Percentiles rank a stretch among this genome's conserved stretches.
These are phyloP conservation scores for Fragosphaeria purpurea DNA, from an alignment of 2,329 filamentous ascomycete genomes.

Conservation along the genomic window DNA sequence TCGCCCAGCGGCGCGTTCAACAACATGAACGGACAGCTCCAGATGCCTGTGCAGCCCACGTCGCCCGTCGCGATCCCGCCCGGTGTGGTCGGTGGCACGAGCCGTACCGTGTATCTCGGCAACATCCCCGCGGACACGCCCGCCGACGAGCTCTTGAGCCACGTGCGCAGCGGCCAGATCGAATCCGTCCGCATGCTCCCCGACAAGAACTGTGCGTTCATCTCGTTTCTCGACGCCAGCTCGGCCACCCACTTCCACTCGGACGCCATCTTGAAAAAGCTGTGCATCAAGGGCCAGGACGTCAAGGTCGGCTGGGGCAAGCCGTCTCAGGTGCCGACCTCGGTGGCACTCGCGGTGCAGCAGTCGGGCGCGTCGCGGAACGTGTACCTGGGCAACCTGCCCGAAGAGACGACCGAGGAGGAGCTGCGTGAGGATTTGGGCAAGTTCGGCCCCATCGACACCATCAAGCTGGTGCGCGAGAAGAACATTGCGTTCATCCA, in stretches of 20 bases:
- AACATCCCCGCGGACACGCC: constrained; percentile 98
- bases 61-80: constrained; percentile 67
- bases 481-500: constrained; percentile 98
- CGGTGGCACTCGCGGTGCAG: constrained; percentile 92
- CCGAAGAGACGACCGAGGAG: constrained; percentile 83
- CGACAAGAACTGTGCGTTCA: constrained; percentile 99
- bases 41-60: constrained; percentile 54
- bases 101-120: constrained; percentile 91
- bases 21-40: constrained; percentile 49
- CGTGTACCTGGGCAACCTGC: constrained; percentile 88
- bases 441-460: constrained; percentile 95
- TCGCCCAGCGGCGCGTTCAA: constrained; percentile 73
- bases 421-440: constrained; percentile 89
- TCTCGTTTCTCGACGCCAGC: constrained; percentile 95
- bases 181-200: constrained; percentile 95
- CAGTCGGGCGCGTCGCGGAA: constrained; percentile 95
- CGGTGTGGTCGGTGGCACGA: constrained; percentile 80
- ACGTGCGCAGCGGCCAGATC: constrained; percentile 94
- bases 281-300: constrained; percentile 96
- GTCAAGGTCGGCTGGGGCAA: constrained; percentile 99
- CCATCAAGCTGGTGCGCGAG: constrained; percentile 93
- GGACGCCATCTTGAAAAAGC: constrained; percentile 98
- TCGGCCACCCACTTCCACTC: constrained; percentile 99
- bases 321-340: constrained; percentile 93
- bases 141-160: constrained; percentile 90